Conservation (phyloP, 2,329 filamentous ascomycete genomes). For the Aspergillus neoniger region DNA sequence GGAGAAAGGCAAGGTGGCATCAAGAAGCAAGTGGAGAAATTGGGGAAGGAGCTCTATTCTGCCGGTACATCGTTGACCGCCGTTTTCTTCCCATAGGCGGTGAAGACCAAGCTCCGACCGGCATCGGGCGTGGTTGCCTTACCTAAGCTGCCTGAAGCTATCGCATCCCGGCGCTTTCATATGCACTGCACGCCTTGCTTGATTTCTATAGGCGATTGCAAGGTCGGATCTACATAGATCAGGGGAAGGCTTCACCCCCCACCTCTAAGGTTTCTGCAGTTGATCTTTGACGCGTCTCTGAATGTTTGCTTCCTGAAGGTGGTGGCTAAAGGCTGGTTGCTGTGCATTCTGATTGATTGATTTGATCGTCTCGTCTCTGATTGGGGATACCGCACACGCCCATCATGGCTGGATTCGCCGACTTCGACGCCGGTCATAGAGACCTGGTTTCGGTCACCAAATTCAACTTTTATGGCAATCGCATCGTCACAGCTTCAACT, state of each 20-base stretch:
- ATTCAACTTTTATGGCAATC: conserved; percentile 90
- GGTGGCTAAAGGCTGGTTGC: conserved; percentile 12
- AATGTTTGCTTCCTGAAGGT: conserved; percentile 8
- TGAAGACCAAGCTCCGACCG: conserved; percentile 4
- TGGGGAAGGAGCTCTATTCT: conserved; percentile 26
- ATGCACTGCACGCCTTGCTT: conserved; percentile 16
- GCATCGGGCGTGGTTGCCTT: neutral
- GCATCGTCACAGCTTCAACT: conserved; percentile 85
- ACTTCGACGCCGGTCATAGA: conserved; percentile 50
- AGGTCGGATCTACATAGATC: neutral
- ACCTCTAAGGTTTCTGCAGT: neutral
- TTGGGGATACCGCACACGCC: conserved; percentile 5
- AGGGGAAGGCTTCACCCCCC: neutral
- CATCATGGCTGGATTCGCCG: conserved; percentile 36
- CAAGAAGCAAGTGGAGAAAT: conserved; percentile 4
- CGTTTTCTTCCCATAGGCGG: conserved; percentile 13
- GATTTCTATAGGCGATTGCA: conserved; percentile 13
- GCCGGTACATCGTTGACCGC: conserved; percentile 29
- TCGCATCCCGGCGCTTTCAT: conserved; percentile 14
- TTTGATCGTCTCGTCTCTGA: neutral
- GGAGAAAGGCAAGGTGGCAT: conserved; percentile 34
- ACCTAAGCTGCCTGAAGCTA: neutral
- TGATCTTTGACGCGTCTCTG: conserved; percentile 2
- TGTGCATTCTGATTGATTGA: neutral
- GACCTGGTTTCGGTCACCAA: conserved; percentile 79